Evolutionary conservation across 2,329 filamentous ascomycete species (phyloP), one percentile per base, ranked within the genome.

Genomic region (Xylariales sp.): DNA sequence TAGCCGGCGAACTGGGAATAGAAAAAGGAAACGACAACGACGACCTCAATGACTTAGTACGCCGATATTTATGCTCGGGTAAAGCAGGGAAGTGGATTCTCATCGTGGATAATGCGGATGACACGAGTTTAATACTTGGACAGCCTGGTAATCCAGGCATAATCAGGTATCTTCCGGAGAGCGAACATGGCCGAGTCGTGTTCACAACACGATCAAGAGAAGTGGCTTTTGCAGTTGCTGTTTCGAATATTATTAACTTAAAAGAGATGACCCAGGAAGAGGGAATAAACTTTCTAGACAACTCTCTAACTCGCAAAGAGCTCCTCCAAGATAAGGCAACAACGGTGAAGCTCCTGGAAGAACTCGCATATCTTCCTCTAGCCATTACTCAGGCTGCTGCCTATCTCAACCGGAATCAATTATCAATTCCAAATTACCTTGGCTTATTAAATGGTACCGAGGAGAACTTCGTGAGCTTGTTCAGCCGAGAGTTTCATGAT

Each of bases 21-120:
- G 27, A 63, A 11, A 62, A 72, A 3, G 70, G 70, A 32, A 47
- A 47, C 6, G 61, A 74, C 36, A 77, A 78, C 42, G 61, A 64
- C 32, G 81, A 85, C 43, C 50, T 79, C 25, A 72, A 74, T 37
- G 76, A 81, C 47, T 70, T 78, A 59, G 78, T 85, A 48, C 66
- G 75, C 11, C 32, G 36, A 4, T 45, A 58, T 15, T 47, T 65
- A 1, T 51, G 42, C 28, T 56, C 50, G 1, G 44, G 51, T 20
- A 4, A 19, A 2, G n/a, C 19, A 4, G 23, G 33, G 11, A 31
- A 31, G 11, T 20, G 27, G 24, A 11, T 33, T 6, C 16, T 40
- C 7, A 28, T 36, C 4, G 31, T 18, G 1, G 25, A 40, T 13
- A 29, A 40, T n/a, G 31, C 25, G 4, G 31, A 30, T 13, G 31